Evolutionary conservation across 2,329 filamentous ascomycete genomes (phyloP).

Genomic region (Pseudophaeomoniella oleicola): DNA sequence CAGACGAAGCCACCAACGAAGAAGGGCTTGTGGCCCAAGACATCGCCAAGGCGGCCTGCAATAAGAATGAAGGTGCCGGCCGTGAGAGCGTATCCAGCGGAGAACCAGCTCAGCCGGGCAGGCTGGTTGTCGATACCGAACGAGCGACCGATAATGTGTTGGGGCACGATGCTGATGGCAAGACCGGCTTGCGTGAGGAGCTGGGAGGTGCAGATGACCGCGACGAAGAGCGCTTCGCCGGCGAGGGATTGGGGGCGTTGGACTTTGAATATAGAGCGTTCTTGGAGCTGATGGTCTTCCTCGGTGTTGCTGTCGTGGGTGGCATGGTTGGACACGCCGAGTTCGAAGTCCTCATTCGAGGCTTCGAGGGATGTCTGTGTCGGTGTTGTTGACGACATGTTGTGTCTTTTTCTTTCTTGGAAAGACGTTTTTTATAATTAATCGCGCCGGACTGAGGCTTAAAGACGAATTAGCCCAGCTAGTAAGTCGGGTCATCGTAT

Average conservation of each 20-base stretch:
- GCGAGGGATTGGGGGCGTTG: constrained; percentile 6
- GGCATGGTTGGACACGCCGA: background rate
- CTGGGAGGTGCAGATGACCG: constrained; percentile 31
- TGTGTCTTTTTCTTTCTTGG: background rate
- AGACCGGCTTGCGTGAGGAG: constrained; percentile 23
- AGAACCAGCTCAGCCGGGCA: constrained; percentile 30
- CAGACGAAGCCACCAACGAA: constrained; percentile 34
- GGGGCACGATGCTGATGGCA: constrained; percentile 21
- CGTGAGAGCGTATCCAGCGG: constrained; percentile 33
- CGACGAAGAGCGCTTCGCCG: constrained; percentile 21
- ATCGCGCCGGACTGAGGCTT: too few relatives aligned
- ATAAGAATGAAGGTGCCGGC: constrained; percentile 37
- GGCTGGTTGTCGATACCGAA: constrained; percentile 23
- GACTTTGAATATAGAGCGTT: constrained; percentile 34
- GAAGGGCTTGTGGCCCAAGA: constrained; percentile 35
- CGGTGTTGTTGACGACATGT: constrained; percentile 1
- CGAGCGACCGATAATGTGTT: constrained; percentile 30
- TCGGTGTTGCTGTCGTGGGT: background rate
- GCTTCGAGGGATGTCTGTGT: background rate
- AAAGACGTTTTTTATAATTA: too few relatives aligned
- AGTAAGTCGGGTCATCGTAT: background rate
- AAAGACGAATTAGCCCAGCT: too few relatives aligned
- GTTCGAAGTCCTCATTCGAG: constrained; percentile 1
- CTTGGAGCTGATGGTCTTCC: constrained; percentile 8
- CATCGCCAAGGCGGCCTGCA: constrained; percentile 33